Percentiles rank a stretch among this genome's conserved stretches.
Conservation (phyloP, 192 early-diverging fungal species). For the Backusella morwellensis region DNA sequence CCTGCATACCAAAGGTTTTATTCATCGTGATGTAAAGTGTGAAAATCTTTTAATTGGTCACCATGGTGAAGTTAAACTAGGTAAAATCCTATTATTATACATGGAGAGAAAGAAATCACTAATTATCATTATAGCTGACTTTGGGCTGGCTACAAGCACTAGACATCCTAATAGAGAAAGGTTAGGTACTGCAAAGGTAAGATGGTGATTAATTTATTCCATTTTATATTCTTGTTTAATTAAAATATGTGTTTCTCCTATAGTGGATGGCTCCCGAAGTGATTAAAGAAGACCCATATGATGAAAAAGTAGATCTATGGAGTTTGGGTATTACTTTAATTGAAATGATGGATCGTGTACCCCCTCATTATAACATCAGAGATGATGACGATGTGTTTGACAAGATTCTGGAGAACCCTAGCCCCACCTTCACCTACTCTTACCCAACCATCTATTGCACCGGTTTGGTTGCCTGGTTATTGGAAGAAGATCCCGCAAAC, state of each 20-base stretch:
- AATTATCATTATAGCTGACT: conserved; percentile 23
- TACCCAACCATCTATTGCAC: conserved; percentile 31
- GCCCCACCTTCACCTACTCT: conserved; percentile 36
- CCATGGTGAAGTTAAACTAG: conserved; percentile 38
- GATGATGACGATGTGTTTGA: conserved; percentile 26
- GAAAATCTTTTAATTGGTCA: conserved; percentile 37
- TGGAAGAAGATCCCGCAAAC: conserved; percentile 24
- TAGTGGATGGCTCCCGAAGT: conserved; percentile 47
- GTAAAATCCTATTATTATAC: neutral
- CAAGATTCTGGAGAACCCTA: conserved; percentile 19
- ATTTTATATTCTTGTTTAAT: neutral
- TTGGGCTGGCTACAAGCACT: conserved; percentile 30
- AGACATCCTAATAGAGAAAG: conserved; percentile 31
- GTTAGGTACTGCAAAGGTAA: conserved; percentile 40
- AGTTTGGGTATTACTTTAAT: conserved; percentile 41
- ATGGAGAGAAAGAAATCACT: neutral
- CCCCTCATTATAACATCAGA: conserved; percentile 34
- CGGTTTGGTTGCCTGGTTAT: conserved; percentile 35
- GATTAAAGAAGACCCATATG: conserved; percentile 32
- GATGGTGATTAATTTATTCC: neutral
- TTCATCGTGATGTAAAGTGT: conserved; percentile 42
- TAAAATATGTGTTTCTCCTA: neutral
- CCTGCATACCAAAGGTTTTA: conserved; percentile 34
- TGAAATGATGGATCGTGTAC: conserved; percentile 47
- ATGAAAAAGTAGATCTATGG: conserved; percentile 38